Evolutionary conservation across 805 yeast species (phyloP).

Genomic region (Candida insectalens): DNA sequence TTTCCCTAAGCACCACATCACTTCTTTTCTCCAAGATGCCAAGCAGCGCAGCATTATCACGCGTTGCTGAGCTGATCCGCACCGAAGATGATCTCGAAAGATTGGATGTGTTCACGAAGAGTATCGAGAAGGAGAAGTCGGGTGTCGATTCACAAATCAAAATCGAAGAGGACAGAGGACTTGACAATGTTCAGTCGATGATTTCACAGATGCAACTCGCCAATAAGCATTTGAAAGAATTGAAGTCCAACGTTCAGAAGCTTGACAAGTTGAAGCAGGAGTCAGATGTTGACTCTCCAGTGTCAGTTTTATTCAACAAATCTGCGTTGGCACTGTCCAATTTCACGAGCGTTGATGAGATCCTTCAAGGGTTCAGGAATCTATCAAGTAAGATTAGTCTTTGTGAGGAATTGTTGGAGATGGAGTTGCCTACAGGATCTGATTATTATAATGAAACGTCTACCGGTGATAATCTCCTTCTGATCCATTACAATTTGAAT

Average conservation of each 20-base stretch:
- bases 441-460: constrained; percentile 25
- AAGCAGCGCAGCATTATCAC: constrained; percentile 6
- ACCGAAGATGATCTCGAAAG: constrained; percentile 41
- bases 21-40: constrained; percentile 1
- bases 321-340: constrained; percentile 64
- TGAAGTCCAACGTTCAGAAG: constrained; percentile 29
- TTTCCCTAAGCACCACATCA: no score
- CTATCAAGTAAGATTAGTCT: constrained; percentile 41
- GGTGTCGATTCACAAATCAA: constrained; percentile 68
- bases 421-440: constrained; percentile 22
- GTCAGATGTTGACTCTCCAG: constrained; percentile 47
- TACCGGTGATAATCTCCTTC: constrained; percentile 44
- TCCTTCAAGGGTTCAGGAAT: constrained; percentile 51
- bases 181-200: constrained; percentile 13
- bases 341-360: constrained; percentile 56
- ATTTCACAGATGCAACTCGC: constrained; percentile 16
- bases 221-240: constrained; percentile 36
- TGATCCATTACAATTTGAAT: constrained; percentile 62
- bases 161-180: constrained; percentile 49
- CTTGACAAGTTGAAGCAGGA: constrained; percentile 31
- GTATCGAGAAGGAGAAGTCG: constrained; percentile 58
- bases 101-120: constrained; percentile 41
- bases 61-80: constrained; percentile 16
- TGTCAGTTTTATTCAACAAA: constrained; percentile 59
- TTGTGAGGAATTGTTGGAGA: constrained; percentile 44